phyloP scores from a whole-genome alignment of 1,284 basidiomycete genomes.

The Leccinum olivaceoglutinosum region DNA sequence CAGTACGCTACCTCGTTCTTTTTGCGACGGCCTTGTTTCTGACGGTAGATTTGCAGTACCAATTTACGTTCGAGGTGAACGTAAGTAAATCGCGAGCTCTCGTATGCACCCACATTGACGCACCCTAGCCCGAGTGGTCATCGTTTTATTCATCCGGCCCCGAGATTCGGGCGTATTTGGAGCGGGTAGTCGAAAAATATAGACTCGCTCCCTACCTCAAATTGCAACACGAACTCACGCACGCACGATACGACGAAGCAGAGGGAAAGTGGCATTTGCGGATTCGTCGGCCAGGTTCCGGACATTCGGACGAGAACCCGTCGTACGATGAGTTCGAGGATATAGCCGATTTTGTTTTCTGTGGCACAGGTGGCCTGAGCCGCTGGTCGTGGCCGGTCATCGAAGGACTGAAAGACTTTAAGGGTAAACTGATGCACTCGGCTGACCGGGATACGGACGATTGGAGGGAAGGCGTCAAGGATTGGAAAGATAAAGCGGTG shows the following conservation, averaged over 20 bases:
- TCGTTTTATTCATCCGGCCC: conserved; percentile 52
- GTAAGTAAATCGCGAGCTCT: conserved; percentile 21
- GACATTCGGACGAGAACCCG: conserved; percentile 12
- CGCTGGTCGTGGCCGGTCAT: conserved; percentile 60
- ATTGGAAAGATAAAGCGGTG: conserved; percentile 50
- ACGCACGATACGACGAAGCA: conserved; percentile 42
- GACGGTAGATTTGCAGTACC: conserved; percentile 38
- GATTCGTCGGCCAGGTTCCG: conserved; percentile 34
- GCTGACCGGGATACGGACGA: conserved; percentile 47
- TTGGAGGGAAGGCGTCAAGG: conserved; percentile 44
- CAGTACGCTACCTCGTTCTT: conserved; percentile 29
- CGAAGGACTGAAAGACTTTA: conserved; percentile 44
- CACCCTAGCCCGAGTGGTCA: conserved; percentile 48
- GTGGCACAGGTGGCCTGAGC: conserved; percentile 43
- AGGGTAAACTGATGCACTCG: conserved; percentile 49
- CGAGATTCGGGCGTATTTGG: conserved; percentile 52
- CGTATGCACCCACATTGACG: not conserved
- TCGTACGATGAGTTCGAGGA: conserved; percentile 43
- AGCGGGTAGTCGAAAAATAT: conserved; percentile 54
- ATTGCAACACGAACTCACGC: conserved; percentile 45
- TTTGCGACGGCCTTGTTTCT: not conserved
- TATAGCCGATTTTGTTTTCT: conserved; percentile 48
- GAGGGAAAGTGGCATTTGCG: conserved; percentile 50
- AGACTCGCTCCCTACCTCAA: conserved; percentile 49
- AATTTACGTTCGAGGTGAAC: conserved; percentile 53